Evolutionary conservation across 73 alveolate species (phyloP), one percentile per base, ranked within the genome.

Genomic region (Stentor roeselii): DNA sequence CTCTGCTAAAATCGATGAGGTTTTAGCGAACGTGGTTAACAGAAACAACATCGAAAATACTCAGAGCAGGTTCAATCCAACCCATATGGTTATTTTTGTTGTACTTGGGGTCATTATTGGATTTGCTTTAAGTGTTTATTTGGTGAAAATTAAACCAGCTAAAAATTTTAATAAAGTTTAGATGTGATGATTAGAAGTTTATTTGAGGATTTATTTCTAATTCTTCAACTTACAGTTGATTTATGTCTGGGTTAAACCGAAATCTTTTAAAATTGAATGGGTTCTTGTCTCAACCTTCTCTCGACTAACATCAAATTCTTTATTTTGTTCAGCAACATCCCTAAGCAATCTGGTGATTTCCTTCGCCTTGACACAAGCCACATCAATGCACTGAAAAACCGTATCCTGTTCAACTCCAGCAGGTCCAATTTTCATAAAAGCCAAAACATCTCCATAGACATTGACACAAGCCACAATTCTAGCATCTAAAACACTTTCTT

Each of bases 1-100:
- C 21, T n/a, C 21, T 27, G 21, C 21, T 1, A 21, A 67, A 32
- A 27, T 32, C 34, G 41, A 1, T 15, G 80, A 67, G 41, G 27
- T 67, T 21, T 36, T 27, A 14, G 11, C 14, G 27, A 67, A 67
- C 34, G 37, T 67, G 14, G 34, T 21, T 27, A 67, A 67, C 42
- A 36, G 80, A 30, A 67, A 67, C 34, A 67, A 67, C 21, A 67
- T 67, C 37, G 80, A 67, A n/a, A 67, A 27, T 21, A 67, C 80
- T 1, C 80, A 67, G 2, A 67, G 41, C 37, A 21, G 80, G 80
- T 67, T 67, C 34, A 67, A 67, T 67, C 27, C 34, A 21, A 67
- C 80, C 21, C 80, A 67, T 67, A 67, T 67, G 80, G 14, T 67
- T 21, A 32, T 67, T 30, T 67, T 67, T 34, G 42, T 67, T 15